Conservation (phyloP, 2,329 filamentous ascomycete genomes). For the Trichoderma harzianum region DNA sequence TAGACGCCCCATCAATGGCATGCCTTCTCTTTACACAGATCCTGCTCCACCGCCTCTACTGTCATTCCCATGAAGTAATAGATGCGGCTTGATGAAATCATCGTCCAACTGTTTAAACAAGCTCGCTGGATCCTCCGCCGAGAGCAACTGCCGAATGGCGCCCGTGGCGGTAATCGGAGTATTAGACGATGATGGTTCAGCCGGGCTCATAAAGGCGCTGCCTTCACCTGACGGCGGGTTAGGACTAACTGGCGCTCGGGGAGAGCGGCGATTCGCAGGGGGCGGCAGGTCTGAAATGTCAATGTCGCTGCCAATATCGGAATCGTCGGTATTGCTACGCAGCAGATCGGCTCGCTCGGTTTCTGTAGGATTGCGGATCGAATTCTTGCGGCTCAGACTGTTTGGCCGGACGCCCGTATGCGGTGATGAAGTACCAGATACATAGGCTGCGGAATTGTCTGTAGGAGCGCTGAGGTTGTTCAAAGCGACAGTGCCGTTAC, state of each 20-base stretch:
- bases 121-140: slow-evolving; percentile 81
- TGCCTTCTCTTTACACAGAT: slow-evolving; percentile 22
- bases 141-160: slow-evolving; percentile 77
- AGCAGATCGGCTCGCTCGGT: slow-evolving; percentile 57
- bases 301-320: slow-evolving; percentile 61
- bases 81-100: slow-evolving; percentile 88
- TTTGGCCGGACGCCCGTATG: slow-evolving; percentile 40
- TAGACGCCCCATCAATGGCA: not conserved
- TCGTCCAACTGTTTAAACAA: slow-evolving; percentile 93
- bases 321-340: slow-evolving; percentile 48
- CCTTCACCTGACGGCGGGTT: slow-evolving; percentile 26
- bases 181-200: slow-evolving; percentile 30
- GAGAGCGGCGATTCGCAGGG: slow-evolving; percentile 46
- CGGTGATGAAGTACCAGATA: slow-evolving; percentile 53
- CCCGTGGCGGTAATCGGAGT: slow-evolving; percentile 65
- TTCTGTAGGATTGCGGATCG: slow-evolving; percentile 43
- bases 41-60: slow-evolving; percentile 28
- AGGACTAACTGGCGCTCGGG: slow-evolving; percentile 31
- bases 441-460: slow-evolving; percentile 45
- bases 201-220: slow-evolving; percentile 31
- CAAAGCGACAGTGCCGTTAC: slow-evolving; percentile 59
- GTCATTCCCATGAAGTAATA: slow-evolving; percentile 70
- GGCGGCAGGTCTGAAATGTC: slow-evolving; percentile 66
- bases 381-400: slow-evolving; percentile 53
- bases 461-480: slow-evolving; percentile 44